Conservation (phyloP, 2,329 filamentous ascomycete species). For the Rutstroemia sydowiana region DNA sequence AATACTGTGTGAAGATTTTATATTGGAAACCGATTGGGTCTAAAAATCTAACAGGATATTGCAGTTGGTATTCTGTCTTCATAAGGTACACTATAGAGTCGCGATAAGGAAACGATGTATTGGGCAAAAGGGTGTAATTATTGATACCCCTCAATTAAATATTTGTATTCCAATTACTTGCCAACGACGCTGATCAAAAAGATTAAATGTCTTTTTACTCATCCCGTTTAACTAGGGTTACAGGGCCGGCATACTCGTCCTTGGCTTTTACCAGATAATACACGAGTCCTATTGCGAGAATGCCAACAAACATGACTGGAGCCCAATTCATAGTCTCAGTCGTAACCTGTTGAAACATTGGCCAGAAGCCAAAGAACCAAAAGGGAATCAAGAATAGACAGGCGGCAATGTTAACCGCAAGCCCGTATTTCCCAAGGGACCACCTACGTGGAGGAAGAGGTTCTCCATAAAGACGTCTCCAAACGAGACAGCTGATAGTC, state of each 20-base stretch:
- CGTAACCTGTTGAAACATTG: constrained; percentile 31
- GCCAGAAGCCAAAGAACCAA: constrained; percentile 40
- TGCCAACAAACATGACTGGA: constrained; percentile 12
- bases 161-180: too few relatives aligned
- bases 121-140: too few relatives aligned
- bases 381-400: constrained; percentile 36
- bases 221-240: constrained; percentile 8
- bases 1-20: too few relatives aligned
- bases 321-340: constrained; percentile 40
- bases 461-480: constrained; percentile 27
- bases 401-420: constrained; percentile 35
- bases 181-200: too few relatives aligned
- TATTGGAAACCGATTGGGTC: too few relatives aligned
- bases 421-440: constrained; percentile 36
- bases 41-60: too few relatives aligned
- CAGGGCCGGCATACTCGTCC: constrained; percentile 23
- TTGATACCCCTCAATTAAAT: too few relatives aligned
- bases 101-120: too few relatives aligned
- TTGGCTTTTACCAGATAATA: constrained; percentile 15
- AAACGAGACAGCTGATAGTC: constrained; percentile 33
- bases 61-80: too few relatives aligned
- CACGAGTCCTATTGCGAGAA: constrained; percentile 9
- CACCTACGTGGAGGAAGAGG: constrained; percentile 35
- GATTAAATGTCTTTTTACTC: too few relatives aligned
- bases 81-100: too few relatives aligned